phyloP scores from a whole-genome alignment of 805 yeast species.

The Candida tallmaniae region DNA sequence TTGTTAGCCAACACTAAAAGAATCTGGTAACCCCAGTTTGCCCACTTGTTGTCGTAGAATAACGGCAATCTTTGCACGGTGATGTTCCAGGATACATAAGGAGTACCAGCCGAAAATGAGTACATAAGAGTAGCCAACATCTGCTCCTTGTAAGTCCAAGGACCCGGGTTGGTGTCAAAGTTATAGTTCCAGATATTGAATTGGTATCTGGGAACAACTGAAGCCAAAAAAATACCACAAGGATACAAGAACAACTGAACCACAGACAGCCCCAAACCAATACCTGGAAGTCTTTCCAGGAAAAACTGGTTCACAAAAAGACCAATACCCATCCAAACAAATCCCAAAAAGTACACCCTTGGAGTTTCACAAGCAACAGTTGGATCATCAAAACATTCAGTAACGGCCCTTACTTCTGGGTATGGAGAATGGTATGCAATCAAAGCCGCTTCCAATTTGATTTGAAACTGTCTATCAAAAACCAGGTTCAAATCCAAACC shows the following conservation, averaged over 20 bases:
- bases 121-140: slow-evolving; percentile 50
- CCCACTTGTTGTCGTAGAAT: slow-evolving; percentile 23
- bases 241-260: slow-evolving; percentile 42
- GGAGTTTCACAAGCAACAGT: slow-evolving; percentile 43
- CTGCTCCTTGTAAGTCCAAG: slow-evolving; percentile 58
- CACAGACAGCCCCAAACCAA: slow-evolving; percentile 37
- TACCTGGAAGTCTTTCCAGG: slow-evolving; percentile 46
- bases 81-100: slow-evolving; percentile 27
- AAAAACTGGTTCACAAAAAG: slow-evolving; percentile 53
- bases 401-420: slow-evolving; percentile 61
- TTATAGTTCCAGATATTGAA: slow-evolving; percentile 7
- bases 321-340: slow-evolving; percentile 47
- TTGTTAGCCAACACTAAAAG: slow-evolving; percentile 19
- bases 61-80: slow-evolving; percentile 16
- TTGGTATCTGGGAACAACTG: slow-evolving; percentile 38
- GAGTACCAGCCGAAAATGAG: slow-evolving; percentile 26
- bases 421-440: slow-evolving; percentile 46
- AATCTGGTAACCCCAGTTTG: slow-evolving; percentile 20
- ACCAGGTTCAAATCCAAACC: slow-evolving; percentile 1
- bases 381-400: slow-evolving; percentile 51
- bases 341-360: slow-evolving; percentile 49
- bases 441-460: slow-evolving; percentile 37
- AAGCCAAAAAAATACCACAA: slow-evolving; percentile 32
- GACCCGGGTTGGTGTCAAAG: slow-evolving; percentile 28
- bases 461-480: slow-evolving; percentile 22